Conservation (phyloP, 306 rosid species). For the Glycine soja region DNA sequence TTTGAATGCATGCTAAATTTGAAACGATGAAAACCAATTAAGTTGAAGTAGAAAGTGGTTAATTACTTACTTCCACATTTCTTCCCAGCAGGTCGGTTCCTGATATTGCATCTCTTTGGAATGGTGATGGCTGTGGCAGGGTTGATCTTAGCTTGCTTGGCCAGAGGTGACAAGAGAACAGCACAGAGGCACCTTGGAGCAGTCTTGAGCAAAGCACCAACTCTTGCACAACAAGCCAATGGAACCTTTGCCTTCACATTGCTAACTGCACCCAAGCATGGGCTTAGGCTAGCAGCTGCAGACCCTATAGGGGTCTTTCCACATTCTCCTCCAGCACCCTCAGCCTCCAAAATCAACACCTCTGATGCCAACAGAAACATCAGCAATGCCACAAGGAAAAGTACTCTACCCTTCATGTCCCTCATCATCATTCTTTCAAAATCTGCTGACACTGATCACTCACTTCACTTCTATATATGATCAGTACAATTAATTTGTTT, state of each 20-base stretch:
- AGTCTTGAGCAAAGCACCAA: constrained; percentile 64
- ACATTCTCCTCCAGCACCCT: constrained; percentile 73
- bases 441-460: neutral
- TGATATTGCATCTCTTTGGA: constrained; percentile 89
- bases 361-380: constrained; percentile 44
- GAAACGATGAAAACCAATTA: neutral
- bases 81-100: constrained; percentile 79
- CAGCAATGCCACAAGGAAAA: constrained; percentile 9
- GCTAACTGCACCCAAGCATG: constrained; percentile 68
- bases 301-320: constrained; percentile 80
- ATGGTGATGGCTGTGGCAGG: constrained; percentile 76
- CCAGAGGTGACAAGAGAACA: constrained; percentile 81
- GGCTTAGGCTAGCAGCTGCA: constrained; percentile 82
- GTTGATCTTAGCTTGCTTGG: constrained; percentile 77
- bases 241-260: constrained; percentile 67
- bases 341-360: constrained; percentile 9
- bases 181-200: constrained; percentile 84
- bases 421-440: constrained; percentile 1
- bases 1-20: neutral
- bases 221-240: constrained; percentile 71
- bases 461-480: too few relatives aligned
- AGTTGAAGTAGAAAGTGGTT: neutral
- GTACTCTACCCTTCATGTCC: constrained; percentile 34
- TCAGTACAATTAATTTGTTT: neutral
- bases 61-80: constrained; percentile 93